These are phyloP conservation scores for Tulasnella sp. DNA, from an alignment of 768 basidiomycete species.

Conservation along the genomic window DNA sequence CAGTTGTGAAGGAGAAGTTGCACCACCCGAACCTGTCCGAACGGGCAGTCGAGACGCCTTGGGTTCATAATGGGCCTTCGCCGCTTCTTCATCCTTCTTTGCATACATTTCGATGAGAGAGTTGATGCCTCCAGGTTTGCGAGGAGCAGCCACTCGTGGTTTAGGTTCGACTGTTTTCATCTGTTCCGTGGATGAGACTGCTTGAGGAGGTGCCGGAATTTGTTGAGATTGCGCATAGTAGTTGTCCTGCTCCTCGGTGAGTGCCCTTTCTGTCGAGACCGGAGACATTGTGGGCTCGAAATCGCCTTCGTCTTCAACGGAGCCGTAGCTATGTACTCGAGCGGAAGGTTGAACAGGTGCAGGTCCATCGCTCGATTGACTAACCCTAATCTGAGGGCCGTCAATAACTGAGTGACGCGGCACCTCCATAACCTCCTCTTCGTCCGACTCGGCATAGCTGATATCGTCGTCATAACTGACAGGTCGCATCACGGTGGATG, in stretches of 20 bases:
- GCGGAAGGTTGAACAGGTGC: background rate
- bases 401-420: conserved; percentile 7
- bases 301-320: conserved; percentile 11
- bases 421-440: conserved; percentile 18
- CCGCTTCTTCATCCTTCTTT: conserved; percentile 49
- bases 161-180: background rate
- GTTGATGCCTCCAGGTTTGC: conserved; percentile 13
- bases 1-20: conserved; percentile 15
- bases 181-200: background rate
- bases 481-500: background rate
- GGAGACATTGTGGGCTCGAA: conserved; percentile 12
- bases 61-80: conserved; percentile 7
- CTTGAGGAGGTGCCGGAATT: background rate
- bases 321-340: background rate
- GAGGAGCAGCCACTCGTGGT: background rate
- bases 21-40: conserved; percentile 25
- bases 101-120: conserved; percentile 80
- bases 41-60: conserved; percentile 34
- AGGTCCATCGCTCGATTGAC: background rate
- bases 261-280: background rate
- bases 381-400: conserved; percentile 7
- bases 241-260: background rate
- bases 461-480: conserved; percentile 1
- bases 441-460: conserved; percentile 14
- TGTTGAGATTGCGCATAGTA: background rate